These are phyloP conservation scores for Fusarium sp. DNA, from an alignment of 2,329 filamentous ascomycete species.

Conservation along the genomic window DNA sequence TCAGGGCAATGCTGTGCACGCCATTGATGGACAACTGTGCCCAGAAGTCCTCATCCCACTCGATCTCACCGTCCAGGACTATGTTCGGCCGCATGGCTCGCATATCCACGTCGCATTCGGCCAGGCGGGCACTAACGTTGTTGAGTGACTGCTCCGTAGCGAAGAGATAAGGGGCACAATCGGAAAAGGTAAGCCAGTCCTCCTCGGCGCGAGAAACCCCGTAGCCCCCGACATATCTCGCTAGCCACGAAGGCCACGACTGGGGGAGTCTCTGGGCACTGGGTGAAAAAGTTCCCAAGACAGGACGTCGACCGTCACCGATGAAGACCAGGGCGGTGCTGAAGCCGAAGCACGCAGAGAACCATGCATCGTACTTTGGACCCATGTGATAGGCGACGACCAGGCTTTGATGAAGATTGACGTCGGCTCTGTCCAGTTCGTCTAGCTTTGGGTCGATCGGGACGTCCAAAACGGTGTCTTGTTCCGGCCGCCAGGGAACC, in stretches of 20 bases:
- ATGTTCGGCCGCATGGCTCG: conserved; percentile 81
- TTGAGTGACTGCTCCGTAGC: conserved; percentile 77
- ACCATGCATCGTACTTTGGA: conserved; percentile 71
- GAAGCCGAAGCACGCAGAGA: conserved; percentile 75
- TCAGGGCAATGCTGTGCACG: conserved; percentile 64
- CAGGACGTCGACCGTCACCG: conserved; percentile 68
- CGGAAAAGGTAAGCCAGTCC: conserved; percentile 75
- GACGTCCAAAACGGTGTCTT: conserved; percentile 61
- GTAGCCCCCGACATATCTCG: conserved; percentile 47
- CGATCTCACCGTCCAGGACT: conserved; percentile 69
- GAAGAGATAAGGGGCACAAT: conserved; percentile 81
- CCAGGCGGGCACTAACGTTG: conserved; percentile 71
- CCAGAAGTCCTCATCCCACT: conserved; percentile 82
- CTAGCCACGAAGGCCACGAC: conserved; percentile 53
- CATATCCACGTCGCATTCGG: conserved; percentile 67
- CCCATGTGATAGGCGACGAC: conserved; percentile 74
- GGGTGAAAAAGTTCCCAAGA: conserved; percentile 69
- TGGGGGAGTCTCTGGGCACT: conserved; percentile 43
- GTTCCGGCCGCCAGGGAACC: conserved; percentile 52
- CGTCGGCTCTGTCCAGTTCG: conserved; percentile 59
- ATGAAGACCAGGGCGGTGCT: conserved; percentile 73
- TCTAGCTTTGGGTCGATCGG: conserved; percentile 66
- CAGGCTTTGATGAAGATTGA: conserved; percentile 71
- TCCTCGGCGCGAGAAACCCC: conserved; percentile 40
- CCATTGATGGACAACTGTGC: conserved; percentile 64